These are phyloP conservation scores for Eucalyptus marginata DNA, from an alignment of 345 rosid species.

Conservation along the genomic window DNA sequence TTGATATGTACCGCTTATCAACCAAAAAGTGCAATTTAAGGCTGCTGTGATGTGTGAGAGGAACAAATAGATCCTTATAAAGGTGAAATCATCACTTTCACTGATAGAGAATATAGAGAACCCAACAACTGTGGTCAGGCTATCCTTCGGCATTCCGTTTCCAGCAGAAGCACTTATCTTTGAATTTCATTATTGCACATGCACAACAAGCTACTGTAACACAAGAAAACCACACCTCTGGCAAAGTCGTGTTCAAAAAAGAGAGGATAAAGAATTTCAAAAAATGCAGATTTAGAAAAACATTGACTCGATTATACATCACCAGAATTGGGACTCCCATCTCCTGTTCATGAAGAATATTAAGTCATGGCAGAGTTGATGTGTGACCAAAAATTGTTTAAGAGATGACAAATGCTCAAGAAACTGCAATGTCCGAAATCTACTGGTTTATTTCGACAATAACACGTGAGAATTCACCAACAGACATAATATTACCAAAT, in stretches of 20 bases:
- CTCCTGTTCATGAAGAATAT: not conserved
- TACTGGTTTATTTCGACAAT: not conserved
- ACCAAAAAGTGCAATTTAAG: not conserved
- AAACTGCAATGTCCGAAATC: not conserved
- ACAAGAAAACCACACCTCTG: not conserved
- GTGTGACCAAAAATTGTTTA: not conserved
- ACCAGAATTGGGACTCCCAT: not conserved
- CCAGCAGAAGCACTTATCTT: not conserved
- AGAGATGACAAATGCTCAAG: not conserved
- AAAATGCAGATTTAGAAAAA: not conserved
- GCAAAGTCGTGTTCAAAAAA: not conserved
- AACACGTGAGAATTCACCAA: not conserved
- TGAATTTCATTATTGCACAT: not conserved
- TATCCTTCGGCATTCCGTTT: not conserved
- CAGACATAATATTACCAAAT: not conserved
- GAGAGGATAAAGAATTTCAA: not conserved
- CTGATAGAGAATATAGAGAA: not conserved
- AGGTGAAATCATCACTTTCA: not conserved
- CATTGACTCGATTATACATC: not conserved
- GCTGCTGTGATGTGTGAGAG: not conserved
- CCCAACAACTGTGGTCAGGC: not conserved
- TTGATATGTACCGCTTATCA: rapidly evolving
- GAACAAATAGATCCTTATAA: not conserved
- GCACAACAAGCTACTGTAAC: not conserved
- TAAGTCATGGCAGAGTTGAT: not conserved